Percentiles rank a stretch among this genome's conserved stretches.
phyloP scores from a whole-genome alignment of 2,329 filamentous ascomycete species.

The Penicillium sp. region DNA sequence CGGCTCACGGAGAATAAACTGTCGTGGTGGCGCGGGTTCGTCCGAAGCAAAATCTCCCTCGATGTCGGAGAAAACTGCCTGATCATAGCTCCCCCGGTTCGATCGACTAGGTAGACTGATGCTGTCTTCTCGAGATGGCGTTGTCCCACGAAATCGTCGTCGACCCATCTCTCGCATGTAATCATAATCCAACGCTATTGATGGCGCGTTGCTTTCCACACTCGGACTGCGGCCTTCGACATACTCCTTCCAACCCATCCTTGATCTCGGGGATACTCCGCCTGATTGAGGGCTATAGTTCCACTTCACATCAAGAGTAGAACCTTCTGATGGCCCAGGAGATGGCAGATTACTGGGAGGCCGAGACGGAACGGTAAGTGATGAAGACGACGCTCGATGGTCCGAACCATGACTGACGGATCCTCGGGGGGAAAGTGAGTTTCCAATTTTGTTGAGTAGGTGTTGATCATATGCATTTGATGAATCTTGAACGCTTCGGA shows the following conservation, averaged over 20 bases:
- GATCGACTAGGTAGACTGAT: constrained; percentile 48
- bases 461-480: constrained; percentile 60
- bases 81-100: constrained; percentile 59
- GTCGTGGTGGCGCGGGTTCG: constrained; percentile 32
- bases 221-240: constrained; percentile 41
- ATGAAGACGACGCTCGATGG: constrained; percentile 26
- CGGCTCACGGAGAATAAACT: constrained; percentile 38
- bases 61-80: constrained; percentile 49
- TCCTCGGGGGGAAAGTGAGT: constrained; percentile 50
- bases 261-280: constrained; percentile 39
- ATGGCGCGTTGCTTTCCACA: constrained; percentile 39
- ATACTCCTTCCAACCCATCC: constrained; percentile 39
- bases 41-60: constrained; percentile 40
- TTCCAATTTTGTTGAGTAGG: constrained; percentile 57
- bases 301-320: constrained; percentile 36
- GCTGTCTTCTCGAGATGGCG: constrained; percentile 46
- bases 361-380: constrained; percentile 33
- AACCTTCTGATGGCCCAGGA: constrained; percentile 28
- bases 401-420: constrained; percentile 32
- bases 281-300: constrained; percentile 38
- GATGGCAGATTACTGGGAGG: constrained; percentile 30
- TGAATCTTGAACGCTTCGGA: constrained; percentile 52
- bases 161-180: constrained; percentile 33
- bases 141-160: constrained; percentile 47
- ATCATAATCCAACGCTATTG: constrained; percentile 39